phyloP scores from a whole-genome alignment of 106 monocot species.

The Dendrobium officinale region DNA sequence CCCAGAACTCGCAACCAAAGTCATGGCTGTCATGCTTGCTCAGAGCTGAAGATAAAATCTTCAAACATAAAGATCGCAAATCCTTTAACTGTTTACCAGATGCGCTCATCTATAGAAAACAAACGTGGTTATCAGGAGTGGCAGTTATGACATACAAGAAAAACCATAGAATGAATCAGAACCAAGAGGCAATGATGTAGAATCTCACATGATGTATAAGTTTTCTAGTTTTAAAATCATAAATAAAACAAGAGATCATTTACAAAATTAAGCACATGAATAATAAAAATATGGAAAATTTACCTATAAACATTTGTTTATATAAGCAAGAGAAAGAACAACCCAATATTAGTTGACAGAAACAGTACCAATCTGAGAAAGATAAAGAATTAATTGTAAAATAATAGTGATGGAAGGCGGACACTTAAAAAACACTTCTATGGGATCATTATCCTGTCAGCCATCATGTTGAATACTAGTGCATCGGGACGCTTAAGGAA shows the following conservation, averaged over 20 bases:
- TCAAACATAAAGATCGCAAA: constrained; percentile 65
- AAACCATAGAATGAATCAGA: neutral
- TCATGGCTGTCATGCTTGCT: constrained; percentile 52
- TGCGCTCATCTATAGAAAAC: constrained; percentile 13
- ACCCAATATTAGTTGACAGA: neutral
- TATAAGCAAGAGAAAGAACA: neutral
- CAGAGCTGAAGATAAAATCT: constrained; percentile 56
- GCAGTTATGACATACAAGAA: neutral
- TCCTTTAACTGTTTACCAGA: constrained; percentile 60
- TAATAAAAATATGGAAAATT: neutral
- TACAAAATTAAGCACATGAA: neutral
- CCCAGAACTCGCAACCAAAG: constrained; percentile 69
- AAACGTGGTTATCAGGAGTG: neutral
- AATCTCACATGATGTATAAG: neutral
- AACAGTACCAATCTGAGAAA: neutral
- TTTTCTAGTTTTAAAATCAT: neutral
- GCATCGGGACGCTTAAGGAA: neutral
- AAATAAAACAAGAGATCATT: neutral
- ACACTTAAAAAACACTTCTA: neutral
- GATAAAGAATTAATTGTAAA: neutral
- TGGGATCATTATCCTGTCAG: neutral
- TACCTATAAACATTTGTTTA: neutral
- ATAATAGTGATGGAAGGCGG: neutral
- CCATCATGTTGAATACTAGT: neutral
- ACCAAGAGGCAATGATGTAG: neutral